phyloP scores from a whole-genome alignment of 805 yeast species.

The Tetrapisispora pingtungensis region DNA sequence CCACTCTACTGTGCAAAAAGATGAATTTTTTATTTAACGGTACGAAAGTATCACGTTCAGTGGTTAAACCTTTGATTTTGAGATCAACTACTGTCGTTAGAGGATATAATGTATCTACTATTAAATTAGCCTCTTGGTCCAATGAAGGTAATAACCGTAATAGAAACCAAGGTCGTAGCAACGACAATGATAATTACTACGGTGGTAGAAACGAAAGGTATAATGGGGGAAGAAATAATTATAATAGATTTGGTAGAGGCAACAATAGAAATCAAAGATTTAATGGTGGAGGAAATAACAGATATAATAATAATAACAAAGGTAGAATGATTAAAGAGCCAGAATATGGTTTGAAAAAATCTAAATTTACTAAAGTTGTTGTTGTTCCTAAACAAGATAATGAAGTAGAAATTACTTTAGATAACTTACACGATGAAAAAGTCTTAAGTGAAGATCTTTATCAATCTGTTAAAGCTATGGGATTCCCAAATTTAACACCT shows the following conservation, averaged over 20 bases:
- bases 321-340: background rate
- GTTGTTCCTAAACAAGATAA: conserved; percentile 11
- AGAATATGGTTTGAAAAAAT: background rate
- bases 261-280: background rate
- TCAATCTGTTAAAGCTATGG: conserved; percentile 33
- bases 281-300: background rate
- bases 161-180: background rate
- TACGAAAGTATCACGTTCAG: background rate
- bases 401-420: conserved; percentile 19
- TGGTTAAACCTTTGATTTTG: background rate
- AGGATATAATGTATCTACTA: background rate
- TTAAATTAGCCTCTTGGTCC: background rate
- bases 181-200: no score
- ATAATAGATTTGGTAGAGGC: background rate
- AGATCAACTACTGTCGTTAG: background rate
- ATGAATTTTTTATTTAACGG: background rate
- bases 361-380: conserved; percentile 3
- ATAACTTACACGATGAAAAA: conserved; percentile 22
- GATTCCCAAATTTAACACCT: conserved; percentile 48
- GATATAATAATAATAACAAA: background rate
- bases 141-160: background rate
- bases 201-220: background rate
- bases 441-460: conserved; percentile 23
- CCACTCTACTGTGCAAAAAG: no score
- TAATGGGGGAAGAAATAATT: background rate